A percentile compares a stretch with the other conserved stretches of the same genome.
phyloP scores from a whole-genome alignment of 306 rosid genomes.

The Cicer bijugum region DNA sequence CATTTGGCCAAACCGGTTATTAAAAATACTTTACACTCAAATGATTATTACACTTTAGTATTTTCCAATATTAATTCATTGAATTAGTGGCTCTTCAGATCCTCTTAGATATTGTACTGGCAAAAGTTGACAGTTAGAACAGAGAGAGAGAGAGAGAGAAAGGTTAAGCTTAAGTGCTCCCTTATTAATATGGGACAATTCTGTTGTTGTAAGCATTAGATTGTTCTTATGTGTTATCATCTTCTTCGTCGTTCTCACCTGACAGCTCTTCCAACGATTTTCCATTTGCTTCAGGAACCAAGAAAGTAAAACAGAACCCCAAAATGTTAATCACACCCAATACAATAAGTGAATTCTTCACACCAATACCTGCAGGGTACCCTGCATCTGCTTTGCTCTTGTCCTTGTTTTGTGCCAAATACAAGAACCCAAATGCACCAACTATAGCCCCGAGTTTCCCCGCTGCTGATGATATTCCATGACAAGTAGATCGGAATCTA shows the following conservation, averaged over 20 bases:
- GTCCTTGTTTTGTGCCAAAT: slow-evolving; percentile 77
- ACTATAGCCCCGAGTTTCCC: slow-evolving; percentile 84
- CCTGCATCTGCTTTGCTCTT: slow-evolving; percentile 74
- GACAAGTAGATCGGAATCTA: slow-evolving; percentile 74
- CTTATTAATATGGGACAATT: slow-evolving; percentile 51
- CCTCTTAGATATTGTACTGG: not conserved
- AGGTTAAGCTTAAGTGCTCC: slow-evolving; percentile 20
- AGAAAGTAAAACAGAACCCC: slow-evolving; percentile 65
- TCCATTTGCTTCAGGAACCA: slow-evolving; percentile 83
- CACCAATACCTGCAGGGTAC: slow-evolving; percentile 80
- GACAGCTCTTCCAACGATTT: slow-evolving; percentile 86
- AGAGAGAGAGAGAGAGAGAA: not conserved
- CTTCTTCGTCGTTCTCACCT: slow-evolving; percentile 76
- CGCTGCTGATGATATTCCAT: slow-evolving; percentile 70
- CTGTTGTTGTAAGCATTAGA: slow-evolving; percentile 37
- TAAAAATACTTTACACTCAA: slow-evolving; percentile 8
- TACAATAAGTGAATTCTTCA: slow-evolving; percentile 60
- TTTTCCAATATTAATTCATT: slow-evolving; percentile 7
- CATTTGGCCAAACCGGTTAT: not conserved
- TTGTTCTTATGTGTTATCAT: slow-evolving; percentile 29
- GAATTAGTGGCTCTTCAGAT: slow-evolving; percentile 9
- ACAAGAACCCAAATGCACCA: slow-evolving; percentile 85
- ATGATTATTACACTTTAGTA: not conserved
- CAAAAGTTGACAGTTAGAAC: slow-evolving; percentile 1
- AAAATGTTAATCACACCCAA: slow-evolving; percentile 63